phyloP scores from a whole-genome alignment of 192 early-diverging fungal genomes.

The Haplosporangium gracile region DNA sequence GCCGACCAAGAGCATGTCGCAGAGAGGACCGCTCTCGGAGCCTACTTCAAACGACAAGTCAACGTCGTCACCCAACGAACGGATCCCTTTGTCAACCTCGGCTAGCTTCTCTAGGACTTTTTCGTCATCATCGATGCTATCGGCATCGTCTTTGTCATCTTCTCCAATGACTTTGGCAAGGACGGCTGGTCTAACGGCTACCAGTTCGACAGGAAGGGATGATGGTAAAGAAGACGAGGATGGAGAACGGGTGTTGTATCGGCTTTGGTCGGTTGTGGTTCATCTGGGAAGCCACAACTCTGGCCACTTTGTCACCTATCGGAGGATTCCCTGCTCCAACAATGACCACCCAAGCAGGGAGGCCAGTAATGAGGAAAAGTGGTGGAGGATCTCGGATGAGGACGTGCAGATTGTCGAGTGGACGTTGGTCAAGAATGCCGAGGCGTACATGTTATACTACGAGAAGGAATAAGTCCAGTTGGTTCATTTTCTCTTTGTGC shows the following conservation, averaged over 20 bases:
- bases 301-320: constrained; percentile 93
- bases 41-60: constrained; percentile 18
- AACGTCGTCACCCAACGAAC: neutral
- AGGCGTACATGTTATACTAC: constrained; percentile 85
- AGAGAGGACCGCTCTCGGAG: constrained; percentile 32
- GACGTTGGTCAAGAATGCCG: constrained; percentile 70
- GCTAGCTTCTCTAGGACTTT: neutral
- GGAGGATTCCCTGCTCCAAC: constrained; percentile 63
- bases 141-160: neutral
- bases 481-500: neutral
- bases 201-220: neutral
- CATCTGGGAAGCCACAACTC: constrained; percentile 90
- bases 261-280: constrained; percentile 82
- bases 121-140: neutral
- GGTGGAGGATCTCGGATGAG: constrained; percentile 82
- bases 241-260: constrained; percentile 68
- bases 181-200: constrained; percentile 22
- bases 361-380: constrained; percentile 48
- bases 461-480: constrained; percentile 63
- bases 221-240: constrained; percentile 8
- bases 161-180: neutral
- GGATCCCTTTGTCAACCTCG: neutral
- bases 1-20: constrained; percentile 59
- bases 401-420: constrained; percentile 76
- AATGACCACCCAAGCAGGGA: neutral